Base-by-base conservation (phyloP, 352 stramenopile species). In the Elongisporangium senticosum region DNA sequence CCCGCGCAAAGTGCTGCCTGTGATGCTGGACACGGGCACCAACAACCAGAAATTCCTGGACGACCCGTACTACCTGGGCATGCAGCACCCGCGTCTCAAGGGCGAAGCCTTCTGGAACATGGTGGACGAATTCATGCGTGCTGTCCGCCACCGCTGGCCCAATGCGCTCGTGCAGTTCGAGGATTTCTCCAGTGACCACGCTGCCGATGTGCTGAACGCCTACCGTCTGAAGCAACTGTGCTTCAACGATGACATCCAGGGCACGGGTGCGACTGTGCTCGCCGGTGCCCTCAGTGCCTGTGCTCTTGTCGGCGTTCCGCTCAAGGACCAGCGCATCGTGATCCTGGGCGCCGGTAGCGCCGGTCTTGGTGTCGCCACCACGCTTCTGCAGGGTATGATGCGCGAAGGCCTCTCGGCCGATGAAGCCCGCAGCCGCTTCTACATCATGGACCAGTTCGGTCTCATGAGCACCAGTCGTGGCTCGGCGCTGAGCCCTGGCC, bases 191-290 rank as follows among this genome's bases (percentile, higher is more conserved):
- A 96, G 83, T 54, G 81, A 91, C 59, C 77, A 93, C 62, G 89
- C 89, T n/a, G 80, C 86, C 3, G 81, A 92, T 39, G 78, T 99
- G 23, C 67, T 99, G 37, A 95, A 98, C 56, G 94, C 94, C 17
- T 98, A 99, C 72, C 83, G 94, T n/a, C 58, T 98, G 20, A 87
- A 96, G 60, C 84, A 97, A 61, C 71, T 98, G 26, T 98, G 92
- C 67, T 98, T 98, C 69, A 98, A 98, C 71, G 97, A 99, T 78
- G 97, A 99, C 69, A 99, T 99, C 65, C 97, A 99, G 67, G 97
- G 97, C 24, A 99, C 97, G 7, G 97, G 94, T 52, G 94, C 96
- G 11, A 98, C 95, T 0, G 89, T 97, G 56, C 64, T 99, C 49
- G 95, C 95, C 33, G 96, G 96, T 13, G 78, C 82, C 62, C 63